Evolutionary conservation across 768 basidiomycete genomes (phyloP).

Genomic region (Boletus eberwhitei): DNA sequence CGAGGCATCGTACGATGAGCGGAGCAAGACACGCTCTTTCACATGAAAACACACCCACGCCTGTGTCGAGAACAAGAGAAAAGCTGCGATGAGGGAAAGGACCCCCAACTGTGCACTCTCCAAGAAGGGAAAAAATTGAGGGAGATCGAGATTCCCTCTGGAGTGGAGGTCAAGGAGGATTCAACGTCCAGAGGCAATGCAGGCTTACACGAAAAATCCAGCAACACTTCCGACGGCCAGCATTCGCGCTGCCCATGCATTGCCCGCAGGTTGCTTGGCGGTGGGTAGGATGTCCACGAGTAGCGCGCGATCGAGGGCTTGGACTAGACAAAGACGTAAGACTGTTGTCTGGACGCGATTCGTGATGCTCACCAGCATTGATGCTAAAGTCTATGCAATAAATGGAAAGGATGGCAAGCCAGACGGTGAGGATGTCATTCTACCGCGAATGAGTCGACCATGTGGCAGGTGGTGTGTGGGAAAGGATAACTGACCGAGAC

Average conservation of each 20-base stretch:
- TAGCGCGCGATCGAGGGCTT: conserved; percentile 87
- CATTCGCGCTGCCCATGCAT: conserved; percentile 97
- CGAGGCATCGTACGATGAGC: conserved; percentile 27
- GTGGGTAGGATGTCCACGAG: conserved; percentile 83
- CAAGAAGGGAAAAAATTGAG: conserved; percentile 63
- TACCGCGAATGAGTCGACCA: conserved; percentile 18
- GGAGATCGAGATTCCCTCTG: conserved; percentile 81
- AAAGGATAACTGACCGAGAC: conserved; percentile 29
- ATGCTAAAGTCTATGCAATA: conserved; percentile 67
- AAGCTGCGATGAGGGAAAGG: conserved; percentile 68
- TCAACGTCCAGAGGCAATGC: background rate
- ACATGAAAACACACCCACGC: conserved; percentile 55
- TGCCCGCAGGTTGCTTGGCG: conserved; percentile 73
- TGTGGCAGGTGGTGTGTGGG: background rate
- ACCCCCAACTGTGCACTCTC: conserved; percentile 81
- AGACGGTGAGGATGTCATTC: conserved; percentile 69
- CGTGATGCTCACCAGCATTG: conserved; percentile 42
- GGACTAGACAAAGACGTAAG: conserved; percentile 45
- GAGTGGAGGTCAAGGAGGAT: background rate
- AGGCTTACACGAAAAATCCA: conserved; percentile 81
- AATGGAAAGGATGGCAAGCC: conserved; percentile 70
- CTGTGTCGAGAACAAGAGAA: conserved; percentile 67
- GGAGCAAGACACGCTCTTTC: conserved; percentile 71
- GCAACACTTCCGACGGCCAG: conserved; percentile 79
- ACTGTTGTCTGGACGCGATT: background rate